Percentiles rank a stretch among this genome's conserved stretches.
These are phyloP conservation scores for Lachancea sp. DNA, from an alignment of 805 yeast species.

Conservation along the genomic window DNA sequence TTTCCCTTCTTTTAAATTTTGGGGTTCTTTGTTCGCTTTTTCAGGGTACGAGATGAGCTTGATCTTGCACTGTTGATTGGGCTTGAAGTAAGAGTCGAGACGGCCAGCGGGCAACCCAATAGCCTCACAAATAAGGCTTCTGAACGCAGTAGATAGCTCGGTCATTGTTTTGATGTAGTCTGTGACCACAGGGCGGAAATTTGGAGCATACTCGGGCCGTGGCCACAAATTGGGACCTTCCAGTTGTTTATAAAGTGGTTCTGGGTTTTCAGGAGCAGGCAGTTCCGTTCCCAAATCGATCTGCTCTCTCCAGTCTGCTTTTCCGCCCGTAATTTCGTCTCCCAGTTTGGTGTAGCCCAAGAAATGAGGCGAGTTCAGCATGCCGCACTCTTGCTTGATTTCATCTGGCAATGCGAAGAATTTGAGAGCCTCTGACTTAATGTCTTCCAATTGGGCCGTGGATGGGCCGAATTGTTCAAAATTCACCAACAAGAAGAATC, in stretches of 20 bases:
- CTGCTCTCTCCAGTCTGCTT: conserved; percentile 56
- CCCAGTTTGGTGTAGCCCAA: conserved; percentile 53
- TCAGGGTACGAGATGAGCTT: conserved; percentile 55
- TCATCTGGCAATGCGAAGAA: conserved; percentile 44
- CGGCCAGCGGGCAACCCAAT: conserved; percentile 42
- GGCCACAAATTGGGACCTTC: conserved; percentile 59
- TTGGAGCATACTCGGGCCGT: conserved; percentile 36
- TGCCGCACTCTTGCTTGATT: conserved; percentile 42
- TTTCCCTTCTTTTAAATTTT: conserved; percentile 12
- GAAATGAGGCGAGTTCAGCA: conserved; percentile 53
- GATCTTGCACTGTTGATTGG: conserved; percentile 46
- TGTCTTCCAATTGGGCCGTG: conserved; percentile 27
- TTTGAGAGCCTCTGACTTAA: conserved; percentile 36
- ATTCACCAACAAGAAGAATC: conserved; percentile 45
- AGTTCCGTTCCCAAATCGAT: conserved; percentile 52
- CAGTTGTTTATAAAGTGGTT: conserved; percentile 40
- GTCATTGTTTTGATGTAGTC: conserved; percentile 43
- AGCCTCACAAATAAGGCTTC: conserved; percentile 48
- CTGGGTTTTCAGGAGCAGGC: conserved; percentile 34
- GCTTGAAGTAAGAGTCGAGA: conserved; percentile 45
- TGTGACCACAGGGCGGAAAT: conserved; percentile 38
- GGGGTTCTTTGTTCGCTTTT: conserved; percentile 6
- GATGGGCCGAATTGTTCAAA: neutral
- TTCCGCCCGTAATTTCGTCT: conserved; percentile 49
- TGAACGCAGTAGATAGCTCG: conserved; percentile 37